These are phyloP conservation scores for Chrysoporthe puriensis DNA, from an alignment of 2,329 filamentous ascomycete species.

Conservation along the genomic window DNA sequence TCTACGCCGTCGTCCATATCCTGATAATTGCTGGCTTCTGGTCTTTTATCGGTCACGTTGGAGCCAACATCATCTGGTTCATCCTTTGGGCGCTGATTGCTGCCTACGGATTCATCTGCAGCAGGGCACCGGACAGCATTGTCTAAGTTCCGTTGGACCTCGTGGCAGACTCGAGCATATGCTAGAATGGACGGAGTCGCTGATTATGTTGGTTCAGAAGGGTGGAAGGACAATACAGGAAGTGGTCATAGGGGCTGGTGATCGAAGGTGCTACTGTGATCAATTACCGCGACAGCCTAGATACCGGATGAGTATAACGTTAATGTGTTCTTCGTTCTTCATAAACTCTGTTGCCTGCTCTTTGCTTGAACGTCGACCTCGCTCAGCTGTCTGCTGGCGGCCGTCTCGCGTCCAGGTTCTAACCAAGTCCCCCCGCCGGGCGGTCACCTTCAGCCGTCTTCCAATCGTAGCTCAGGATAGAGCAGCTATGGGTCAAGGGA, in stretches of 20 bases:
- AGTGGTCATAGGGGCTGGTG: not conserved
- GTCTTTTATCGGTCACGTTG: slow-evolving; percentile 6
- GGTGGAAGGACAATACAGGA: not conserved
- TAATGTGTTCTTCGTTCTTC: not conserved
- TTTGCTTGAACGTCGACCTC: too few relatives aligned
- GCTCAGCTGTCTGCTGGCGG: too few relatives aligned
- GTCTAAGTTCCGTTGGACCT: not conserved
- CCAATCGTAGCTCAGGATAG: not conserved
- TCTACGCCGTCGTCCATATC: slow-evolving; percentile 6
- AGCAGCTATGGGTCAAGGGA: not conserved
- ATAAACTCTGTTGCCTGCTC: not conserved
- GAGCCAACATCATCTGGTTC: slow-evolving; percentile 15
- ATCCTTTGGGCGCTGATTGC: slow-evolving; percentile 16
- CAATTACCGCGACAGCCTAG: not conserved
- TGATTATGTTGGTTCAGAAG: not conserved
- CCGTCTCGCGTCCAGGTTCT: too few relatives aligned
- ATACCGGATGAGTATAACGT: not conserved
- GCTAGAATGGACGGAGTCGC: not conserved
- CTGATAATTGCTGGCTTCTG: slow-evolving; percentile 5
- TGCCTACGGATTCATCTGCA: slow-evolving; percentile 19
- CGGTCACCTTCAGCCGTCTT: not conserved
- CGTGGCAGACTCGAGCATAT: not conserved
- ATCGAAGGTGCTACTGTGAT: not conserved
- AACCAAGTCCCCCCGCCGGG: too few relatives aligned
- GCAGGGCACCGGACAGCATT: not conserved